Base-by-base conservation (phyloP, 1,139 yeast genomes). In the Citeromyces hawaiiensis region DNA sequence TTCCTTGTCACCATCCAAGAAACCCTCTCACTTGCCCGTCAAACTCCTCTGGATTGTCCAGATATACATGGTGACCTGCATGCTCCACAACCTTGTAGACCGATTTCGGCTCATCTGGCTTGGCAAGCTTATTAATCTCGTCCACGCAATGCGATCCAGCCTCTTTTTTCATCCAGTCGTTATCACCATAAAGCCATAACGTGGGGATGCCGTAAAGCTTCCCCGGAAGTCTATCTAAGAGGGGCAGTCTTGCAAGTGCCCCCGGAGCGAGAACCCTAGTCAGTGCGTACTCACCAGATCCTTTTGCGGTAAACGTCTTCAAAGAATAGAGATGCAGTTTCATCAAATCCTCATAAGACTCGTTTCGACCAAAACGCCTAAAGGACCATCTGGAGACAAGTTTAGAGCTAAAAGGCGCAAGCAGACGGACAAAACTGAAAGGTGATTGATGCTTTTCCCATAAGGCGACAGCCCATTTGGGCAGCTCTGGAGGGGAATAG, bases 231-330 rank as follows among this genome's bases (percentile, higher is more conserved):
- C 67, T 67, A 46, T 69, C 76, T 43, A 53, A 59, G 36, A 70
- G 53, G 2, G 76, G 76, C 55, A 62, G 55, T 44, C 67, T 66
- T 41, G 70, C 63, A 2, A 65, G 65, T 2, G 87, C 82, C 9
- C 83, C 79, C 0, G 88, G 87, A 0, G 85, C 82, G 37, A 80
- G 63, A 9, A 80, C 52, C 47, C 79, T 65, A 40, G 79, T 76
- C 42, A 78, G 60, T 35, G 82, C 81, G 42, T 72, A 68, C 47
- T 80, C 88, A 14, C 83, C 81, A 16, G 75, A 66, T 0, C 81
- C 78, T 15, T 73, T 75, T 2, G 66, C 69, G 14, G 75, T 68
- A 49, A 78, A 76, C 4, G 80, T 68, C 43, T 72, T 70, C 54
- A 76, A 78, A 32, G 76, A 63, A 48, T 80, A 80, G 42, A 67